Percentiles rank a stretch among this genome's conserved stretches.
Evolutionary conservation across 2,329 filamentous ascomycete genomes (phyloP).

Genomic region (Trichoderma polysporum): DNA sequence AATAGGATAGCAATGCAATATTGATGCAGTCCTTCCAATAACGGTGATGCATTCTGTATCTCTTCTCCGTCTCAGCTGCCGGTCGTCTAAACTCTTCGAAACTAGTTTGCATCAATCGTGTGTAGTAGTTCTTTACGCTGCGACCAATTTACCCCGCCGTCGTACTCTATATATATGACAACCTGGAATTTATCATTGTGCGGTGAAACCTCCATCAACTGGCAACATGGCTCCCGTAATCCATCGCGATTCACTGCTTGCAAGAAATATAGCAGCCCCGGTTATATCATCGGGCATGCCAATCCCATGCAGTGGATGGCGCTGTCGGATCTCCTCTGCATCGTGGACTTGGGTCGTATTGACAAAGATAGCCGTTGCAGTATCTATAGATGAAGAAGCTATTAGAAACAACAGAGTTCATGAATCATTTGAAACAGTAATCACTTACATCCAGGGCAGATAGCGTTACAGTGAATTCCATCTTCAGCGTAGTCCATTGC

Average conservation of each 20-base stretch:
- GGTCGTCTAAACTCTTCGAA: neutral
- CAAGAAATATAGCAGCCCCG: constrained; percentile 40
- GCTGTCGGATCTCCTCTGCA: constrained; percentile 16
- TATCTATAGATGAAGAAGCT: constrained; percentile 23
- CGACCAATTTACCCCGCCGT: neutral
- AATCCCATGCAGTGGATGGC: constrained; percentile 32
- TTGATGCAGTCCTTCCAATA: no score
- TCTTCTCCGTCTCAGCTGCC: neutral
- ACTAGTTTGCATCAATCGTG: neutral
- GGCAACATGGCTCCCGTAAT: constrained; percentile 41
- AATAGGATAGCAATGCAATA: neutral
- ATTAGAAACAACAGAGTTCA: neutral
- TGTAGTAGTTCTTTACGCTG: neutral
- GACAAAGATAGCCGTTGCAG: constrained; percentile 30
- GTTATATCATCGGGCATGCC: constrained; percentile 32
- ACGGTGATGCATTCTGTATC: neutral
- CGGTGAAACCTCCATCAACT: constrained; percentile 43
- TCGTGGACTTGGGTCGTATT: constrained; percentile 26
- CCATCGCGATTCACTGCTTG: constrained; percentile 41
- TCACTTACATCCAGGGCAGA: constrained; percentile 49
- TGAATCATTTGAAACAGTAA: neutral
- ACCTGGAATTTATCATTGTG: constrained; percentile 25
- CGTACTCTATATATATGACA: neutral
- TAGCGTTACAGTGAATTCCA: constrained; percentile 52
- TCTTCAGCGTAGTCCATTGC: constrained; percentile 50